Evolutionary conservation across 192 early-diverging fungal species (phyloP).

Genomic region (Rhizophagus sp.): DNA sequence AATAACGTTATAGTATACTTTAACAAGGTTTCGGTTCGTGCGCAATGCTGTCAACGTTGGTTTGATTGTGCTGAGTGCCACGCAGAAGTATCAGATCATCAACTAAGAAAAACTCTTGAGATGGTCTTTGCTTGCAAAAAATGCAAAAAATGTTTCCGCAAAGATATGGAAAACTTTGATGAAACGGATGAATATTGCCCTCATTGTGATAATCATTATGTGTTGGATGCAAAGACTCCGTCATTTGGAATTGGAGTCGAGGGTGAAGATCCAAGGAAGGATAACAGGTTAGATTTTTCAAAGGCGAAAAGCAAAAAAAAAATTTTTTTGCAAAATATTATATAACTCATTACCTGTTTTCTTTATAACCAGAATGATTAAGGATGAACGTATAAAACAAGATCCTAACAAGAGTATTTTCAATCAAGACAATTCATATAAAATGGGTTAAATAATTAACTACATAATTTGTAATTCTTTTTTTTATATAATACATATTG

Average conservation of each 20-base stretch:
- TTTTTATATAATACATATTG: too few relatives aligned
- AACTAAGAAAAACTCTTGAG: conserved; percentile 77
- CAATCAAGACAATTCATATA: conserved; percentile 37
- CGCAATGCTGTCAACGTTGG: conserved; percentile 93
- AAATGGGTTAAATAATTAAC: conserved; percentile 40
- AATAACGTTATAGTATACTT: not conserved
- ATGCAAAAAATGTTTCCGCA: conserved; percentile 98
- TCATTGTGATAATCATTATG: conserved; percentile 97
- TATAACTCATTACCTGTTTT: not conserved
- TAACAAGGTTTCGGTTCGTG: conserved; percentile 81
- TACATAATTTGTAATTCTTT: too few relatives aligned
- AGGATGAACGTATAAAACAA: conserved; percentile 51
- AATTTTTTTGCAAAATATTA: not conserved
- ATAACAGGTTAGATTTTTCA: conserved; percentile 47
- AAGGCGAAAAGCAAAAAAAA: not conserved
- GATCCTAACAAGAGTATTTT: conserved; percentile 36
- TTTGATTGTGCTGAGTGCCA: conserved; percentile 98
- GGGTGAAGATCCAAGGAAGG: conserved; percentile 87
- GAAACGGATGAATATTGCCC: conserved; percentile 98
- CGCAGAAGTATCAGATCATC: conserved; percentile 74
- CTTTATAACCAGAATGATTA: conserved; percentile 38
- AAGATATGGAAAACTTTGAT: conserved; percentile 85
- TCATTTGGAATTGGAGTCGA: conserved; percentile 85
- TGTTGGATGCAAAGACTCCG: conserved; percentile 90
- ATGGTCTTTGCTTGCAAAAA: conserved; percentile 98